phyloP scores from a whole-genome alignment of 1,284 basidiomycete genomes.

The Takashimella tepidaria region DNA sequence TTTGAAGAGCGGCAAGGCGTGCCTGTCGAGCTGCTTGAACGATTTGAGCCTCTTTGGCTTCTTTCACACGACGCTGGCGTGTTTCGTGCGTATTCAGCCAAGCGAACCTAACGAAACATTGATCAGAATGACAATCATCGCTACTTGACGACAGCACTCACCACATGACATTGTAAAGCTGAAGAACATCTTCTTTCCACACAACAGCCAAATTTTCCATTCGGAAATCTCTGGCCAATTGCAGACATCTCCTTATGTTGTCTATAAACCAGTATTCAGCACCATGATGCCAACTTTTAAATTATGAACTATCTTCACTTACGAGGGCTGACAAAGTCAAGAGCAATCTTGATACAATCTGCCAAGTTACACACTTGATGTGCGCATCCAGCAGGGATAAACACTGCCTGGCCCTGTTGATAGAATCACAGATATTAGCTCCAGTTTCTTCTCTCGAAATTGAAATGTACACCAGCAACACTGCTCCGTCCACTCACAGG shows the following conservation, averaged over 20 bases:
- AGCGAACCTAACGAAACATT: constrained; percentile 31
- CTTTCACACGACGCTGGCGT: constrained; percentile 17
- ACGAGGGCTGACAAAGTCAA: constrained; percentile 84
- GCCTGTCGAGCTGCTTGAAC: constrained; percentile 15
- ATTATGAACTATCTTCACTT: constrained; percentile 12
- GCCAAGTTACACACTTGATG: constrained; percentile 75
- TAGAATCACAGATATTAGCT: neutral
- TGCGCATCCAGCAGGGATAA: constrained; percentile 92
- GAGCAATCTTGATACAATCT: constrained; percentile 93
- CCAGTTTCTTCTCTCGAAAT: neutral
- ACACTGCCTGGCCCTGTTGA: constrained; percentile 74
- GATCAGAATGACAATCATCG: neutral
- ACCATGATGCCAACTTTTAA: neutral
- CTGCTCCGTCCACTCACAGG: constrained; percentile 46
- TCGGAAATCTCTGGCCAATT: constrained; percentile 80
- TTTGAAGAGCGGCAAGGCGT: constrained; percentile 15
- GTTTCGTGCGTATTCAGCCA: constrained; percentile 39
- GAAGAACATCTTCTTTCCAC: constrained; percentile 93
- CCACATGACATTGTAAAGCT: constrained; percentile 89
- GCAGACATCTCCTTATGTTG: constrained; percentile 78
- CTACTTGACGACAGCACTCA: constrained; percentile 50
- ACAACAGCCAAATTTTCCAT: constrained; percentile 75
- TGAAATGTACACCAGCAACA: neutral
- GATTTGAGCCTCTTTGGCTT: constrained; percentile 16
- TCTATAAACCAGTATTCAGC: constrained; percentile 53